Conservation (phyloP, 148 eudicot species). For the Chenopodium formosanum region DNA sequence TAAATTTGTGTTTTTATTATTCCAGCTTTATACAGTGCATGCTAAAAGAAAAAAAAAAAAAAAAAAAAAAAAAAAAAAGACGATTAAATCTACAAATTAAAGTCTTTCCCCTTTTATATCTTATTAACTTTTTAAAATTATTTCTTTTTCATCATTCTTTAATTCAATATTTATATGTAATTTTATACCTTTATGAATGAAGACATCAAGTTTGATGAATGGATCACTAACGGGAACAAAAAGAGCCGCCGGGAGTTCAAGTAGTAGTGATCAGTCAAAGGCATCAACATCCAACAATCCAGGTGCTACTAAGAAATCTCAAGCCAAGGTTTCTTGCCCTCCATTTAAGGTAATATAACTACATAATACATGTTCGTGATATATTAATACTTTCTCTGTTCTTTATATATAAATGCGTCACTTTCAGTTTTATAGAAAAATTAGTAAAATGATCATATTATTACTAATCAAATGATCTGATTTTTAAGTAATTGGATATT, state of each 20-base stretch:
- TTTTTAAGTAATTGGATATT: too few relatives aligned
- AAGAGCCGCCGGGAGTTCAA: slow-evolving; percentile 31
- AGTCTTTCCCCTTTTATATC: not conserved
- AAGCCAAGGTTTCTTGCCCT: slow-evolving; percentile 38
- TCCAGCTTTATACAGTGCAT: slow-evolving; percentile 32
- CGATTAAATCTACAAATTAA: not conserved
- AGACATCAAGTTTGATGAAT: slow-evolving; percentile 20
- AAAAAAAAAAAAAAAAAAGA: not conserved
- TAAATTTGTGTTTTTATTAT: slow-evolving; percentile 2
- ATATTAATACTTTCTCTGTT: too few relatives aligned
- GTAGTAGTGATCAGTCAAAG: slow-evolving; percentile 25
- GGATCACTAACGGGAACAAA: slow-evolving; percentile 38
- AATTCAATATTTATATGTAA: not conserved
- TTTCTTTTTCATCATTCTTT: too few relatives aligned
- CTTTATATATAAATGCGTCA: too few relatives aligned
- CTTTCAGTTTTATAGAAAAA: too few relatives aligned
- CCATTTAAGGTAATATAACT: slow-evolving; percentile 37
- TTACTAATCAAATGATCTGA: too few relatives aligned
- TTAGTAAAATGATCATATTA: too few relatives aligned
- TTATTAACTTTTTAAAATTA: not conserved
- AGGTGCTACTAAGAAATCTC: slow-evolving; percentile 35
- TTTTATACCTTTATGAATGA: not conserved
- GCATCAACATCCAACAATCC: slow-evolving; percentile 30
- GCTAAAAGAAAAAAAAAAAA: not conserved
- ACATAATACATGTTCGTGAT: not conserved